A percentile compares a stretch with the other conserved stretches of the same genome.
Evolutionary conservation across 345 rosid species (phyloP).

Genomic region (Sapria himalayana): DNA sequence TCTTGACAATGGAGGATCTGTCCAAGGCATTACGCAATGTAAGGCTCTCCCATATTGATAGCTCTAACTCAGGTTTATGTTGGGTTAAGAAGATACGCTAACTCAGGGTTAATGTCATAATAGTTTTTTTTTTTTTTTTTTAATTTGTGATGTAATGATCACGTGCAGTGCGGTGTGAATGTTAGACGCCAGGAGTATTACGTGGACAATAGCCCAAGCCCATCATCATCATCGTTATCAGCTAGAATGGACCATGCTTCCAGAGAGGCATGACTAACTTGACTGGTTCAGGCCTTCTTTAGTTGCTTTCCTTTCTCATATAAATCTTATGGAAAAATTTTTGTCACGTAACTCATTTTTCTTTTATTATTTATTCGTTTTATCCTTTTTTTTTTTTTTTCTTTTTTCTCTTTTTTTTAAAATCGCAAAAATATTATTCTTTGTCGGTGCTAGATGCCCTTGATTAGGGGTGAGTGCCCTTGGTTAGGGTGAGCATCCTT

Average conservation of each 20-base stretch:
- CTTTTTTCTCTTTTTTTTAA: too few relatives aligned
- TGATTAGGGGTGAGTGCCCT: too few relatives aligned
- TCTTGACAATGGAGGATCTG: slow-evolving; percentile 84
- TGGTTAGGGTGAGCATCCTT: too few relatives aligned
- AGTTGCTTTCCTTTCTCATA: too few relatives aligned
- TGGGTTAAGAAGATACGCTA: not conserved
- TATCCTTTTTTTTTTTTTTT: too few relatives aligned
- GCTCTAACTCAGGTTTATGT: not conserved
- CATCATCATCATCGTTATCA: slow-evolving; percentile 20
- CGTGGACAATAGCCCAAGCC: slow-evolving; percentile 41
- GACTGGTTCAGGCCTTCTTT: too few relatives aligned
- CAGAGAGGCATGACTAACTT: slow-evolving; percentile 39
- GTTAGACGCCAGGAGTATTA: slow-evolving; percentile 88
- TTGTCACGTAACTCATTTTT: too few relatives aligned
- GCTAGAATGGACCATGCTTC: slow-evolving; percentile 46
- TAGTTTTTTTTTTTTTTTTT: slow-evolving; percentile 4
- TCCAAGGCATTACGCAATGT: slow-evolving; percentile 82
- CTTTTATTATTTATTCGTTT: too few relatives aligned
- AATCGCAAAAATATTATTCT: too few relatives aligned
- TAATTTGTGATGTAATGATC: too few relatives aligned
- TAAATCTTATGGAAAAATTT: too few relatives aligned
- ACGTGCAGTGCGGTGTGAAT: slow-evolving; percentile 65
- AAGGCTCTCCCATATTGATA: slow-evolving; percentile 4
- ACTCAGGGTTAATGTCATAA: not conserved
- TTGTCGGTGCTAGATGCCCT: too few relatives aligned